Conservation (phyloP, 2,329 filamentous ascomycete genomes). For the Emergomyces pasteurianus region DNA sequence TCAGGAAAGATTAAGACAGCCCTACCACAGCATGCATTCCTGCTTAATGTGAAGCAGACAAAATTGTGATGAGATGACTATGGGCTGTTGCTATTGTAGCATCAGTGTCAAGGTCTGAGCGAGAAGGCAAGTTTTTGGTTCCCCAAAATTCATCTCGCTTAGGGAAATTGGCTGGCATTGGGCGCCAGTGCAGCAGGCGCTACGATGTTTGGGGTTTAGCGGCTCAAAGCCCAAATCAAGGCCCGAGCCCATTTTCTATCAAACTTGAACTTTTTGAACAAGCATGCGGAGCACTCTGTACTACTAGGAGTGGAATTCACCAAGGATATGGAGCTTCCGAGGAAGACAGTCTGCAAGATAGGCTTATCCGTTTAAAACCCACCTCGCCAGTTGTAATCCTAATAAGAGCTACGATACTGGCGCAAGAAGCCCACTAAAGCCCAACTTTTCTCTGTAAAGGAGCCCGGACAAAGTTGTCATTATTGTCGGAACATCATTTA, state of each 20-base stretch:
- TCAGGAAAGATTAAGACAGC: neutral
- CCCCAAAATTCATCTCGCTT: neutral
- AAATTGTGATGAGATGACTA: neutral
- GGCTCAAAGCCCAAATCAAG: neutral
- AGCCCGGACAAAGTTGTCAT: no score
- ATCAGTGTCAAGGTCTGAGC: neutral
- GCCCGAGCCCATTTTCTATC: no score
- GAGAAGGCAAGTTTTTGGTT: neutral
- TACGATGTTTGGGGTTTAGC: neutral
- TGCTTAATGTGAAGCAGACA: neutral
- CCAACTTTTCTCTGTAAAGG: neutral
- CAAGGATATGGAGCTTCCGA: neutral
- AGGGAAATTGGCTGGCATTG: neutral
- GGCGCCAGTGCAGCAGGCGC: neutral
- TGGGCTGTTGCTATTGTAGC: neutral
- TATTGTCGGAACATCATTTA: neutral
- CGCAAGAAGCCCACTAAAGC: neutral
- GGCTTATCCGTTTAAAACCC: neutral
- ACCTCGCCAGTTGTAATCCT: no score
- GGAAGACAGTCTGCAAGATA: neutral
- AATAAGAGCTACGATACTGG: neutral
- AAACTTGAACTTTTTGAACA: no score
- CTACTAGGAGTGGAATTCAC: no score
- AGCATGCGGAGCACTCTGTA: no score
- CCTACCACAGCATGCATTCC: neutral